Base-by-base conservation (phyloP, 768 basidiomycete genomes). In the Kwoniella pini region DNA sequence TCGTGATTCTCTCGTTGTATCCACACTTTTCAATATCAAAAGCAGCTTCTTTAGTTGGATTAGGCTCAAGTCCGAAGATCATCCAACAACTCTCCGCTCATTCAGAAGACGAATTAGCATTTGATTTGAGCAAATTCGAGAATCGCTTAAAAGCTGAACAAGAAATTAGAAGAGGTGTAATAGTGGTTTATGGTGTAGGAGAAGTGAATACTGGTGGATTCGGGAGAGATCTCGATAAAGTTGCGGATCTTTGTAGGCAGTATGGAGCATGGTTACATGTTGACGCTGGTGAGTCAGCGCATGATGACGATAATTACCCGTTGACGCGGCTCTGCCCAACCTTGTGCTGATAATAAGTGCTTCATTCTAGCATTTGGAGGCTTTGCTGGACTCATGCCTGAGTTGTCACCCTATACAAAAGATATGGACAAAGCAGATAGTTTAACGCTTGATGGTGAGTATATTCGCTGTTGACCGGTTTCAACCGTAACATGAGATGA, bases 151-250 rank as follows among this genome's bases (percentile, higher is more conserved):
- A 67, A 53, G 60, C 43, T 17, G 77, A 76, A 33, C 40, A 62
- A 24, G 61, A 55, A n/a, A 39, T 52, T 4, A 79, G 80, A 1
- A 67, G 71, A 43, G 79, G 73, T 0, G 69, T 78, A 0, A 71
- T 77, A 10, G 65, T 79, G 4, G 74, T 62, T 6, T 72, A 75
- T 19, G 73, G 74, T 1, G 71, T 80, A 15, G 81, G 81, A 2
- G 82, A 82, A 63, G 81, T 82, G 38, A 82, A 81, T 62, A 81
- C 82, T 69, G 77, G 81, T 12, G 80, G 73, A 2, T 79, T 80
- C 62, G 77, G 75, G 10, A 60, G 65, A 4, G 67, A 77, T 19
- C 63, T 81, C 26, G 69, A 57, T 9, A 54, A 62, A 0, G 67
- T 82, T 5, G 69, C 80, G 9, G 54, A 48, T 13, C 67, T 82